Base-by-base conservation (phyloP, 1,139 yeast species). In the Entelexis sorbosivorans region DNA sequence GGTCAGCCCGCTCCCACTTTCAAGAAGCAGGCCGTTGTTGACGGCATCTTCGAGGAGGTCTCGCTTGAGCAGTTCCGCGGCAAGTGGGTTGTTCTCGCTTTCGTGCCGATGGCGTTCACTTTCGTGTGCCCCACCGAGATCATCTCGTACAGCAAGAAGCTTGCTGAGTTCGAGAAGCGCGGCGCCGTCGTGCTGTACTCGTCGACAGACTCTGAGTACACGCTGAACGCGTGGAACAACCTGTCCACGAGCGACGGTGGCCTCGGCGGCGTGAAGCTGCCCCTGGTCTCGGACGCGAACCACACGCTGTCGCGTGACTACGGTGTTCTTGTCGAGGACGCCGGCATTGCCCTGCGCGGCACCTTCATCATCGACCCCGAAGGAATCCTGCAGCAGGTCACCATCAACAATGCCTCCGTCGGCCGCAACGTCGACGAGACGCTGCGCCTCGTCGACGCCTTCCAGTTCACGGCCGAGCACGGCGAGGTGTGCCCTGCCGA, bases 401-500 rank as follows among this genome's bases (percentile, higher is more conserved):
- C 97, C 74, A 77, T 91, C 78, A 89, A 91, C 78, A 97, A 91
- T 72, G 82, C 89, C 71, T 96, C 97, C 70, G 98, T 91, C 63
- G 98, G 98, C 72, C 88, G 98, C 79, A 84, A 87, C 65, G 97
- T 89, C 61, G 96, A 88, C 61, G 98, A 91, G 78, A 84, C 96
- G 63, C 78, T 86, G 69, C 88, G 98, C 83, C 81, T 91, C 70
- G 80, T 91, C 61, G 97, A 91, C 70, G 97, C 96, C 65, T 89
- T 91, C 95, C 94, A 89, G 77, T 88, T 91, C 87, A 83, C 95
- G 67, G 96, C 89, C 73, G 83, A 86, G 78, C 75, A 89, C 79
- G 96, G 97, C 74, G 95, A 91, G 75, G 97, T 91, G 62, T 86
- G 95, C 75, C 96, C 96, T 13, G 96, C 97, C 71, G 89, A 88